Evolutionary conservation across 2,329 filamentous ascomycete genomes (phyloP).

Genomic region (Alternaria sp.): DNA sequence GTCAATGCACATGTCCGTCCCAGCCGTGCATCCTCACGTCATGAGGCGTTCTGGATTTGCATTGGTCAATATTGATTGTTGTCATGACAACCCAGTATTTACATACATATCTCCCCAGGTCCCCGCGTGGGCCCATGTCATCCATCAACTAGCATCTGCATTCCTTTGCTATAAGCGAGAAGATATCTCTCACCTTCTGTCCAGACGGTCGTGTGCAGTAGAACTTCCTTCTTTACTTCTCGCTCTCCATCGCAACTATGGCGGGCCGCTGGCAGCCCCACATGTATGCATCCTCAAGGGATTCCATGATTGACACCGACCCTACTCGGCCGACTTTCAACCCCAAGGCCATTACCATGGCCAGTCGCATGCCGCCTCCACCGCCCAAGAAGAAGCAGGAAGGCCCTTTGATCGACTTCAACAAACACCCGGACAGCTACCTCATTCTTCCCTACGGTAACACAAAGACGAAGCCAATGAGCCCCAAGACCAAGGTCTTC

Average conservation of each 20-base stretch:
- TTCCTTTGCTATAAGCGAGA: conserved; percentile 46
- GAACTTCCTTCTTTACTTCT: conserved; percentile 39
- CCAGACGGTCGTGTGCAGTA: conserved; percentile 35
- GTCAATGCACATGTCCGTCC: conserved; percentile 18
- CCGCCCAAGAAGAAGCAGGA: conserved; percentile 69
- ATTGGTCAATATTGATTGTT: conserved; percentile 35
- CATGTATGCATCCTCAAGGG: conserved; percentile 68
- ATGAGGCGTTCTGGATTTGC: conserved; percentile 20
- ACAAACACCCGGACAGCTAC: conserved; percentile 83
- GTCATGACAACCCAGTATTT: conserved; percentile 45
- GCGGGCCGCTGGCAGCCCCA: conserved; percentile 69
- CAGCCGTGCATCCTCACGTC: conserved; percentile 30
- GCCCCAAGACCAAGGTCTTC: conserved; percentile 71
- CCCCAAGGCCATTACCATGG: conserved; percentile 83
- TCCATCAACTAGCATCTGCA: conserved; percentile 39
- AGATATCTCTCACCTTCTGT: conserved; percentile 34
- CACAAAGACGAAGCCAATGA: conserved; percentile 71
- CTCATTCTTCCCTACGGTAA: conserved; percentile 70
- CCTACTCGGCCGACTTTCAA: conserved; percentile 69
- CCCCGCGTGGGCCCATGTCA: conserved; percentile 37
- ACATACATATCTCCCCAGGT: conserved; percentile 37
- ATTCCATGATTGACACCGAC: conserved; percentile 62
- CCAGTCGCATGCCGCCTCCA: conserved; percentile 74
- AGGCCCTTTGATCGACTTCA: conserved; percentile 83
- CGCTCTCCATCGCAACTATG: conserved; percentile 44